Percentiles rank a stretch among this genome's conserved stretches.
These are phyloP conservation scores for Zygotorulaspora florentina DNA, from an alignment of 805 yeast genomes.

Conservation along the genomic window DNA sequence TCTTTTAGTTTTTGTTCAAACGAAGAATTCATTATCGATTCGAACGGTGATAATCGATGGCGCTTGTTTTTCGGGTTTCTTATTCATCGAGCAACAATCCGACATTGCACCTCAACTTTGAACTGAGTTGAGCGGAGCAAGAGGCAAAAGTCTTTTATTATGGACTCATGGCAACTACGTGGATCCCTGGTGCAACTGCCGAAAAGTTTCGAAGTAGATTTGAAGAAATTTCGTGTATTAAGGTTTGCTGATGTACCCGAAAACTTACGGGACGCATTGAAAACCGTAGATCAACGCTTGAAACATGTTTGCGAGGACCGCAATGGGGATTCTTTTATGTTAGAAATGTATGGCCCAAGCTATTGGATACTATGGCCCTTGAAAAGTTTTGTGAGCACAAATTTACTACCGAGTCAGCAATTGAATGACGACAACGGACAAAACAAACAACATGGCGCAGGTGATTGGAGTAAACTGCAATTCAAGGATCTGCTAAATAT, in stretches of 20 bases:
- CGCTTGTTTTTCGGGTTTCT: no score
- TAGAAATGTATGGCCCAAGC: constrained; percentile 22
- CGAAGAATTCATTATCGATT: no score
- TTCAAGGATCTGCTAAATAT: constrained; percentile 11
- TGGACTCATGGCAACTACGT: constrained; percentile 13
- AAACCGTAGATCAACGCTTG: neutral
- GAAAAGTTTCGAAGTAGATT: constrained; percentile 7
- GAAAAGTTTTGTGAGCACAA: constrained; percentile 2
- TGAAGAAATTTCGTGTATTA: constrained; percentile 6
- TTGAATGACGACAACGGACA: neutral
- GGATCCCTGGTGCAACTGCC: constrained; percentile 13
- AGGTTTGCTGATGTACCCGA: constrained; percentile 5
- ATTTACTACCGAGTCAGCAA: constrained; percentile 3
- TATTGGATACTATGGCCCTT: constrained; percentile 21
- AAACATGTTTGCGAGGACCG: constrained; percentile 9
- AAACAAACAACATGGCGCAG: neutral
- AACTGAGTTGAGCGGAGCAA: no score
- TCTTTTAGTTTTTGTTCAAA: no score
- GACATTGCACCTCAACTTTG: no score
- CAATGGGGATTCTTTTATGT: constrained; percentile 3
- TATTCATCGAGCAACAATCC: no score
- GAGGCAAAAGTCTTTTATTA: neutral
- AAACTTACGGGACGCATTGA: constrained; percentile 1
- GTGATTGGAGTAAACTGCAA: constrained; percentile 8
- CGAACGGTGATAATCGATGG: no score